Evolutionary conservation across 129 eudicot species (phyloP), one percentile per base, ranked within the genome.

Genomic region (Arctium minus): DNA sequence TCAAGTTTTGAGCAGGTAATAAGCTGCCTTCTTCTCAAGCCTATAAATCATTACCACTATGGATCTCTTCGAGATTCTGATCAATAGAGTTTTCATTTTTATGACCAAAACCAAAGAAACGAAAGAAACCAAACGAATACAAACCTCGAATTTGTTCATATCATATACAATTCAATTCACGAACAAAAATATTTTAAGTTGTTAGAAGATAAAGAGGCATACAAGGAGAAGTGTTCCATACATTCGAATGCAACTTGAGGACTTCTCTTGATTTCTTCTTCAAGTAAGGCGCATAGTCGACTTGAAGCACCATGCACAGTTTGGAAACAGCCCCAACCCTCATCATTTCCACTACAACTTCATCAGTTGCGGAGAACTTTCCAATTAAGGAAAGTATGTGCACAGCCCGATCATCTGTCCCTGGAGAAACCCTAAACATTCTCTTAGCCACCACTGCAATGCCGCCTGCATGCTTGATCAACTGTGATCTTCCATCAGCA

Each of bases 171-270:
- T 40, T 17, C 11, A 32, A 68, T 48, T 18, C 29, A 76, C 39
- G 22, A 79, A 84, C 60, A 40, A 60, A 31, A 46, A 0, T 39
- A n/a, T 27, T 22, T 84, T 75, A 86, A 50, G 62, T 78, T 77
- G 80, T 80, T 70, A 84, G 84, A 13, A 88, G 83, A 83, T 84
- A 79, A 56, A 84, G 35, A 71, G 83, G 86, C 80, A 92, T 88
- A 83, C 98, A 94, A 46, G 97, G 98, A 32, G 97, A 94, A 78
- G 86, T 85, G 15, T 79, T 88, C 98, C 98, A 94, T 68, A 75
- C 91, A 62, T 82, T 70, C 48, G 88, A 75, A 81, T 94, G 98
- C 88, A 88, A 82, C 79, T 88, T 91, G 48, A 94, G 86, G 30
- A 94, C 89, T 76, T 89, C 94, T 50, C 94, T 88, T 39, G 94